Evolutionary conservation across 441 rosid genomes (phyloP), one percentile per base, ranked within the genome.

Genomic region (Jatropha multifida): DNA sequence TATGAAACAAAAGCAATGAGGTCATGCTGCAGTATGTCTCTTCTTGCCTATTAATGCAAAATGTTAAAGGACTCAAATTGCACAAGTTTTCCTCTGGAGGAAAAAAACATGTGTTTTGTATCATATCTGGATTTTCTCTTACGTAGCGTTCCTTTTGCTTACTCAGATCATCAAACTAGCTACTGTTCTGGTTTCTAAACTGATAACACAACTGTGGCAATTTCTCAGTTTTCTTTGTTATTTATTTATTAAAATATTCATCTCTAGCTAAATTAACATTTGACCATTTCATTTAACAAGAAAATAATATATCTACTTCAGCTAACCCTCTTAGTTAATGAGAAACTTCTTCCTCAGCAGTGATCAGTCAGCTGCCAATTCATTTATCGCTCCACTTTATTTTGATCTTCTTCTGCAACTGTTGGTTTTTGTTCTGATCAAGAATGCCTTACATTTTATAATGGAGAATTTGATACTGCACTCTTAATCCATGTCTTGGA

Each of bases 1-100:
- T 71, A 26, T 46, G 23, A 52, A 69, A 63, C 67, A 15, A 68
- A 74, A 74, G 55, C 5, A 79, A 17, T 70, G 67, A 1, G 46
- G 15, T 71, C 42, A 32, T 64, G 20, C 10, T 6, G 38, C 27
- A 56, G 46, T 58, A 67, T 27, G 38, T n/a, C 46, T 74, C 46
- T 71, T 54, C 41, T 74, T 23, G 12, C 4, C 4, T 60, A 3
- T 65, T 20, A 26, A 38, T 49, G 48, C 38, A 14, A 23, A 65
- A 44, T 12, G 42, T 40, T 41, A 62, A 41, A 65, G 42, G 52
- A 7, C 27, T 51, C 3, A 9, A 40, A 54, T 15, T 17, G 11
- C 15, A n/a, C 48, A 9, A 41, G 18, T 65, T 65, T n/a, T 42
- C 15, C 32, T 1, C 17, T 4, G 5, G 14, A 52, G 14, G 1